These are phyloP conservation scores for Pulveroboletus ravenelii DNA, from an alignment of 768 basidiomycete species.

Conservation along the genomic window DNA sequence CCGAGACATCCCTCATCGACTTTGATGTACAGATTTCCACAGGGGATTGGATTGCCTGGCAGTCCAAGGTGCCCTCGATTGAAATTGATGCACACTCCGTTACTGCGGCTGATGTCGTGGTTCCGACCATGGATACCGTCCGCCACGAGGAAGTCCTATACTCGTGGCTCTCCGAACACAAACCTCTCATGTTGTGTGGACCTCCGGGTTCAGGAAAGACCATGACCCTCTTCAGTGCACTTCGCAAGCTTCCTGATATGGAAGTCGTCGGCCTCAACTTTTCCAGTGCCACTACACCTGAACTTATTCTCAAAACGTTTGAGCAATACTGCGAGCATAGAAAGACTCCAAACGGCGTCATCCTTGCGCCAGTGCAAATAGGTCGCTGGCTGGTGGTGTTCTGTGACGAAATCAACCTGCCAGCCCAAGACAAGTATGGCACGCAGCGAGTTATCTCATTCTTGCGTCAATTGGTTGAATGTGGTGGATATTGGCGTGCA, in stretches of 20 bases:
- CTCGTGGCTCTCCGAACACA: constrained; percentile 98
- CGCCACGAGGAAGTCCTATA: constrained; percentile 98
- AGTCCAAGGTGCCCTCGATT: constrained; percentile 85
- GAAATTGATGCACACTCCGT: constrained; percentile 97
- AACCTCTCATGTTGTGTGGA: constrained; percentile 95
- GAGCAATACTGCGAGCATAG: constrained; percentile 99
- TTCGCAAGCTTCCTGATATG: constrained; percentile 97
- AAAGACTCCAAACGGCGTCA: constrained; percentile 97
- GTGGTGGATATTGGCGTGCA: constrained; percentile 91
- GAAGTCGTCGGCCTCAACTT: constrained; percentile 99
- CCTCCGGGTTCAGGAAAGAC: constrained; percentile 99
- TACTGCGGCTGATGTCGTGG: constrained; percentile 93
- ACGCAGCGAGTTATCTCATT: constrained; percentile 99
- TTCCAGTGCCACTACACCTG: constrained; percentile 97
- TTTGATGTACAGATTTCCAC: constrained; percentile 85
- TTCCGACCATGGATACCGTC: constrained; percentile 97
- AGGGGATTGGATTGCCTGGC: constrained; percentile 91
- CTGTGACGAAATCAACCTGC: constrained; percentile 99
- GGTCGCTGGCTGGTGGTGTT: constrained; percentile 99
- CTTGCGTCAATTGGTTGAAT: constrained; percentile 93
- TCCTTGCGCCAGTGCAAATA: constrained; percentile 89
- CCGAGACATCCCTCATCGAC: constrained; percentile 86
- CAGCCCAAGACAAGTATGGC: constrained; percentile 95
- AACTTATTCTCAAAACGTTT: constrained; percentile 97
- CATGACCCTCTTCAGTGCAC: constrained; percentile 97